Base-by-base conservation (phyloP, 73 alveolate genomes). In the Stentor roeselii region DNA sequence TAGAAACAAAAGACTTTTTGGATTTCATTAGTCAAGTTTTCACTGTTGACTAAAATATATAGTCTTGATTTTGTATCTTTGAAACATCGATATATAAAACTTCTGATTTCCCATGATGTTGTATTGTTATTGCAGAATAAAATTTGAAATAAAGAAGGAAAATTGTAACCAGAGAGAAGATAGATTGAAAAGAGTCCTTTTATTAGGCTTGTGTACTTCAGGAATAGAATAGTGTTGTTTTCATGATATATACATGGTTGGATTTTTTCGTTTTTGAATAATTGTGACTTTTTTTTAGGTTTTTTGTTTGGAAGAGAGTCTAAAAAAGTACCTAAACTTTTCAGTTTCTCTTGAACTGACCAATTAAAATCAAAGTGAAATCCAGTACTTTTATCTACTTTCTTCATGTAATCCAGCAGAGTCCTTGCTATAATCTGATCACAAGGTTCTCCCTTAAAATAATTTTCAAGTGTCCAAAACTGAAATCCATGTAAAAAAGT, bases 401-500 rank as follows among this genome's bases (percentile, higher is more conserved):
- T 50, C 21, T 50, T 21, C 67, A 50, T 50, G 21, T 50, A 50
- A 6, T 50, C 67, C 6, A 50, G 67, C 21, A 50, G 21, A 21
- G 67, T 50, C 21, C 21, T 21, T 11, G 67, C 67, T 50, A 11
- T 50, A 50, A 11, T 21, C 21, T 50, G 6, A 11, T 50, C 30
- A 11, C 21, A 21, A 11, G 67, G 6, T 21, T 50, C 67, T 11
- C 30, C 6, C 21, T 50, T 50, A 50, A 67, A 67, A 34, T 67
- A 67, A 2, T 40, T 32, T 67, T 67, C 80, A 67, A 67, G 80
- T 40, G 27, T 11, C 80, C 80, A 67, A 67, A 67, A 67, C 41
- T 67, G 80, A 15, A 27, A 21, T 21, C 80, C 80, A 67, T n/a
- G 41, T 1, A 67, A 32, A 67, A n/a, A 30, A 30, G 80, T 67